phyloP scores from a whole-genome alignment of 495 filamentous ascomycete genomes.

The Penicillium angulare region DNA sequence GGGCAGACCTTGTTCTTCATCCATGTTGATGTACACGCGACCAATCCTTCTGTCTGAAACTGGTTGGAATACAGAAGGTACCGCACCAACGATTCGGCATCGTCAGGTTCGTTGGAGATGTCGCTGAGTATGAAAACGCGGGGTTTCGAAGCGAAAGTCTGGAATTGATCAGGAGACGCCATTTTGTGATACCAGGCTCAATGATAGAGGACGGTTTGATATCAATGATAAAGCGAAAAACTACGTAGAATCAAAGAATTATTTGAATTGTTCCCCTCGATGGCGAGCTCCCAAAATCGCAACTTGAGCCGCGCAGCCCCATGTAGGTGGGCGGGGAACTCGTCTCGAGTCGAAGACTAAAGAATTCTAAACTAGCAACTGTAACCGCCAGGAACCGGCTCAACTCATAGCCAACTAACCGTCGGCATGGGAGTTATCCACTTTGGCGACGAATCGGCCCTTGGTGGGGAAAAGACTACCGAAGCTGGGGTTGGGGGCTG shows the following conservation, averaged over 20 bases:
- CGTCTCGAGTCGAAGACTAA: background rate
- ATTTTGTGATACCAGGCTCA: background rate
- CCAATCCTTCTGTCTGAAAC: constrained; percentile 26
- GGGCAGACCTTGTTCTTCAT: constrained; percentile 12
- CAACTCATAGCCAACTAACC: background rate
- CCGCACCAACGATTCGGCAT: constrained; percentile 26
- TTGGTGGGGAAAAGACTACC: background rate
- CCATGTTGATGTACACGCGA: constrained; percentile 18
- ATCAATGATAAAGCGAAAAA: background rate
- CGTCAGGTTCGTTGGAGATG: constrained; percentile 33
- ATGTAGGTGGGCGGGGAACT: background rate
- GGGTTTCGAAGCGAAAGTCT: constrained; percentile 8
- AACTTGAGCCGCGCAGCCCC: constrained; percentile 7
- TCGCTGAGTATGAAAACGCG: constrained; percentile 22
- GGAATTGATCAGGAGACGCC: constrained; percentile 6
- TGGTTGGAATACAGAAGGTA: constrained; percentile 27
- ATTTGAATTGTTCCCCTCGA: background rate
- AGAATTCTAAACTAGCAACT: background rate
- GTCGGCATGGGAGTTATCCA: background rate
- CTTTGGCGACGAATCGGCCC: background rate
- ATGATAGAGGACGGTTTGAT: background rate
- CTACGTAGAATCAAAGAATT: background rate
- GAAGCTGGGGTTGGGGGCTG: too few relatives aligned
- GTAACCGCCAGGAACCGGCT: background rate
- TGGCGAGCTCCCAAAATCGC: background rate